Evolutionary conservation across 2,329 filamentous ascomycete species (phyloP).

Genomic region (Aureobasidium sp.): DNA sequence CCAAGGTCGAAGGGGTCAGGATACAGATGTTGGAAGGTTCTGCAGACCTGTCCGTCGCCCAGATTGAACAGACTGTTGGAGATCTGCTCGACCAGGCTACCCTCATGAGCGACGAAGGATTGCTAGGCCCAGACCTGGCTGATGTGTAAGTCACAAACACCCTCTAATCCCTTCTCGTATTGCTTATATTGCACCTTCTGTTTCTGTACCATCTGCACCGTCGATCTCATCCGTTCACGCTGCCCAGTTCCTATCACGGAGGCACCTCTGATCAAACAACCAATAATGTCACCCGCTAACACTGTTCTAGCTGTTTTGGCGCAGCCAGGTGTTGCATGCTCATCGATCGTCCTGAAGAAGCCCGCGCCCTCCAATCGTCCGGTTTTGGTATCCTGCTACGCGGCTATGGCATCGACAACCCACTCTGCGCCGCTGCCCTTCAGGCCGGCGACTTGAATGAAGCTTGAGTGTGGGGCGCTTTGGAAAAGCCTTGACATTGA

Average conservation of each 20-base stretch:
- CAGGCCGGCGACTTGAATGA: not conserved
- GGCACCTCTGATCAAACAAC: not conserved
- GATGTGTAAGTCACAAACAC: constrained; percentile 3
- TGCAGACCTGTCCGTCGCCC: not conserved
- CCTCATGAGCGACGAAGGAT: constrained; percentile 17
- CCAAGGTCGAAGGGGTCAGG: not conserved
- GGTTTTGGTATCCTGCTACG: not conserved
- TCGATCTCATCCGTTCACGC: not conserved
- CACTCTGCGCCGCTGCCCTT: not conserved
- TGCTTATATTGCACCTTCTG: not conserved
- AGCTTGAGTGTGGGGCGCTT: not conserved
- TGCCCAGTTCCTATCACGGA: not conserved
- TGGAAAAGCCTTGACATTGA: not conserved
- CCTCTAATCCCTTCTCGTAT: not conserved
- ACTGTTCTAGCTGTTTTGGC: not conserved
- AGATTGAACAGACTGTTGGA: constrained; percentile 2
- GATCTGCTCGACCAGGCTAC: constrained; percentile 15
- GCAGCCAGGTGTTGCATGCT: constrained; percentile 1
- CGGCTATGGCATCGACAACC: constrained; percentile 8
- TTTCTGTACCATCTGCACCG: not conserved
- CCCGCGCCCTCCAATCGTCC: not conserved
- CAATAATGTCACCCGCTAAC: not conserved
- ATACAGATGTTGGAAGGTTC: not conserved
- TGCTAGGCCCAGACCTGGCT: constrained; percentile 12
- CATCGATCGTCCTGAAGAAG: not conserved